Evolutionary conservation across 2,329 filamentous ascomycete genomes (phyloP).

Genomic region (Calonectria montana): DNA sequence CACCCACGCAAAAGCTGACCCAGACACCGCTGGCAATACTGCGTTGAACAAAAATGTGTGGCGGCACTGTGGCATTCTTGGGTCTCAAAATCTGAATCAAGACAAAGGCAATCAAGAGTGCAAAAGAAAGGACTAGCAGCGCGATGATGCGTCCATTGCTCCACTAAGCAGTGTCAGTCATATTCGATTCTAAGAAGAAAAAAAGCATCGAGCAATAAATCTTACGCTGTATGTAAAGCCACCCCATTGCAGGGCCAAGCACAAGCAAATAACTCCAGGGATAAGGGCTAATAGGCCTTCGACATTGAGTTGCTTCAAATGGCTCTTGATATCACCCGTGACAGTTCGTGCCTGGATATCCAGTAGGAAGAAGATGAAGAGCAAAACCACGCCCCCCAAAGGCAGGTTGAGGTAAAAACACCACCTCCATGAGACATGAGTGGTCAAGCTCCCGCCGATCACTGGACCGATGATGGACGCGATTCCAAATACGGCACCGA

Average conservation of each 20-base stretch:
- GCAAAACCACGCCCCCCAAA: background rate
- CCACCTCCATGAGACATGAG: slow-evolving; percentile 12
- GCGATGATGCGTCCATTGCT: slow-evolving; percentile 55
- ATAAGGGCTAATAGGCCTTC: slow-evolving; percentile 64
- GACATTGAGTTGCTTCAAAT: slow-evolving; percentile 62
- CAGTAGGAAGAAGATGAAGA: slow-evolving; percentile 23
- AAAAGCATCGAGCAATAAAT: background rate
- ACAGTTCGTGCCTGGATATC: slow-evolving; percentile 25
- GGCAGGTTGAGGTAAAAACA: slow-evolving; percentile 19
- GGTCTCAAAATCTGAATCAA: slow-evolving; percentile 49
- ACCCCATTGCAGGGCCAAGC: slow-evolving; percentile 62
- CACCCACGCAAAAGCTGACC: slow-evolving; percentile 39
- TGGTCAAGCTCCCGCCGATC: slow-evolving; percentile 9
- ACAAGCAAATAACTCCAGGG: slow-evolving; percentile 59
- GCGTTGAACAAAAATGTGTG: slow-evolving; percentile 54
- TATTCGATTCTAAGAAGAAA: too few species aligned
- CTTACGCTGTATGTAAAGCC: slow-evolving; percentile 47
- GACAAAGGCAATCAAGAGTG: slow-evolving; percentile 56
- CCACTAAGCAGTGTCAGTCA: slow-evolving; percentile 46
- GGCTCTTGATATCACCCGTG: slow-evolving; percentile 46
- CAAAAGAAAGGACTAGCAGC: slow-evolving; percentile 53
- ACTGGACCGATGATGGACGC: slow-evolving; percentile 17
- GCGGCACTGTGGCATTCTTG: slow-evolving; percentile 53
- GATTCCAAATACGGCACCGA: slow-evolving; percentile 15
- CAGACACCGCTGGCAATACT: slow-evolving; percentile 52